These are phyloP conservation scores for Paecilomyces sp. DNA, from an alignment of 2,329 filamentous ascomycete species.

Conservation along the genomic window DNA sequence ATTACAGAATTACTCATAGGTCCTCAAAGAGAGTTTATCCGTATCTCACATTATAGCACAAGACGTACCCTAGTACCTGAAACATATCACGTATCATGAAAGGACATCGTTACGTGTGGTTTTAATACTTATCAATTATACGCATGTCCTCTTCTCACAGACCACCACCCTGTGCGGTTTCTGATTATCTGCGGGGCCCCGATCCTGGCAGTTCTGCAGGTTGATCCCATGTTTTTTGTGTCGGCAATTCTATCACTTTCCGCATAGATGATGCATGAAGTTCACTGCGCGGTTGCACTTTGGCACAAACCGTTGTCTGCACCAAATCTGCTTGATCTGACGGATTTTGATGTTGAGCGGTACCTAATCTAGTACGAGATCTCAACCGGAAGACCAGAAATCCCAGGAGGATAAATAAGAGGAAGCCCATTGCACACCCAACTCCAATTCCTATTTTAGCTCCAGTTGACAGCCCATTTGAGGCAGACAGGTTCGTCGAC, in stretches of 20 bases:
- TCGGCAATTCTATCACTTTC: neutral
- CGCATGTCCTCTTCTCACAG: too few species aligned
- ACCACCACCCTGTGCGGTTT: neutral
- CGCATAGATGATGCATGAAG: neutral
- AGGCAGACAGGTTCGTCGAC: neutral
- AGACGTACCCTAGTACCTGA: neutral
- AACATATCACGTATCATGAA: neutral
- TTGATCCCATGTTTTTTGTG: neutral
- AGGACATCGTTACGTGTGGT: neutral
- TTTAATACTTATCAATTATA: neutral
- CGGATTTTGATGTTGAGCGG: neutral
- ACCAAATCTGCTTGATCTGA: neutral
- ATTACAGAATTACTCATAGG: neutral
- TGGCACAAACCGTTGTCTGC: neutral
- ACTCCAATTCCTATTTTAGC: conserved; percentile 1
- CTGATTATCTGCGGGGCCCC: neutral
- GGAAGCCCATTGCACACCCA: neutral
- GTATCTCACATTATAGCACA: neutral
- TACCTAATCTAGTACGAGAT: neutral
- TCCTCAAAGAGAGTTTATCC: neutral
- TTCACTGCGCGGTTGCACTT: neutral
- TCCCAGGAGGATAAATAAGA: neutral
- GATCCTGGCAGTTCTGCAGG: neutral
- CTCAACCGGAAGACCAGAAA: neutral
- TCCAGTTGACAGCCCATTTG: neutral